phyloP scores from a whole-genome alignment of 2,329 filamentous ascomycete genomes.

The Geosmithia flava region DNA sequence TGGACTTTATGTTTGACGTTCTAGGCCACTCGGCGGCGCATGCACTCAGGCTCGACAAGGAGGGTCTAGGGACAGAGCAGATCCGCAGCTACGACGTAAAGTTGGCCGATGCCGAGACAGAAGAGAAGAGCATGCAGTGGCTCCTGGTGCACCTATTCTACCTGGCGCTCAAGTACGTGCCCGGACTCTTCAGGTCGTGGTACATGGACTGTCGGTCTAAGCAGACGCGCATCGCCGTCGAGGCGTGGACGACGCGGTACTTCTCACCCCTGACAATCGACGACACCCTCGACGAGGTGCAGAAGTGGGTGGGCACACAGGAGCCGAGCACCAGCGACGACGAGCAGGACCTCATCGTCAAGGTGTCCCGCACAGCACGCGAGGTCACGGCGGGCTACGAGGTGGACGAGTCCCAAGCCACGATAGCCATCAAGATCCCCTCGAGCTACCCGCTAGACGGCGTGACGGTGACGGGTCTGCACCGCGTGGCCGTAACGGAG shows the following conservation, averaged over 20 bases:
- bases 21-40: conserved; percentile 66
- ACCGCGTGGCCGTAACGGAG: conserved; percentile 78
- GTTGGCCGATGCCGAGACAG: conserved; percentile 40
- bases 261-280: conserved; percentile 62
- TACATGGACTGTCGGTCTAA: conserved; percentile 71
- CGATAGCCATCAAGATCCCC: conserved; percentile 73
- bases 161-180: conserved; percentile 62
- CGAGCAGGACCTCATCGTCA: conserved; percentile 50
- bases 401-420: conserved; percentile 75
- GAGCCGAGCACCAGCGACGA: conserved; percentile 34
- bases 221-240: conserved; percentile 67
- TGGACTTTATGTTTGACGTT: conserved; percentile 75
- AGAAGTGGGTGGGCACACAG: conserved; percentile 49
- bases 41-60: conserved; percentile 61
- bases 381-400: conserved; percentile 79
- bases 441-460: conserved; percentile 70
- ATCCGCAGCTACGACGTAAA: conserved; percentile 42
- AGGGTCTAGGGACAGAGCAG: conserved; percentile 43
- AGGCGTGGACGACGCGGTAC: conserved; percentile 74
- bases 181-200: conserved; percentile 72
- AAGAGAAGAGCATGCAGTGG: conserved; percentile 69
- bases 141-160: conserved; percentile 81
- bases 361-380: conserved; percentile 55
- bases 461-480: conserved; percentile 64
- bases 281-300: conserved; percentile 54